phyloP scores from a whole-genome alignment of 2,329 filamentous ascomycete genomes.

The Ophioceras dolichostomum region DNA sequence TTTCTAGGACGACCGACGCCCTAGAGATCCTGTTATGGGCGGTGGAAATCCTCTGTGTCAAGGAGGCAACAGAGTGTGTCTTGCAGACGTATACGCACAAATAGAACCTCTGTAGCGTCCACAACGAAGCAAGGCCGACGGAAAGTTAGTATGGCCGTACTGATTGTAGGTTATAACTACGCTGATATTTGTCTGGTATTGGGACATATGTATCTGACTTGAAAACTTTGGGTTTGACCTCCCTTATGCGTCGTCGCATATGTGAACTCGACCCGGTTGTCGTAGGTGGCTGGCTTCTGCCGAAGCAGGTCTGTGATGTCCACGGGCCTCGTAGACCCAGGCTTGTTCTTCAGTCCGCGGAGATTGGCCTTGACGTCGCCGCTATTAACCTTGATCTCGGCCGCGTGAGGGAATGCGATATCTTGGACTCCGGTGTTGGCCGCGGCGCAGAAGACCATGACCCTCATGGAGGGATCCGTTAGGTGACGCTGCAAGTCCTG shows the following conservation, averaged over 20 bases:
- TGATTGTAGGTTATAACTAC: too few species aligned
- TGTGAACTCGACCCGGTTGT: conserved; percentile 71
- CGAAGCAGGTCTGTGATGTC: conserved; percentile 75
- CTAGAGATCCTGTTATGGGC: conserved; percentile 68
- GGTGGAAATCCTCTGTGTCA: conserved; percentile 54
- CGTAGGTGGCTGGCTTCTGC: conserved; percentile 53
- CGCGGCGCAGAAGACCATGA: conserved; percentile 75
- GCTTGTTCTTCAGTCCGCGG: conserved; percentile 89
- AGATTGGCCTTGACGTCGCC: conserved; percentile 87
- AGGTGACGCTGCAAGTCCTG: conserved; percentile 42
- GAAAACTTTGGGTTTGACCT: conserved; percentile 7
- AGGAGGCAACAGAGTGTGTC: conserved; percentile 55
- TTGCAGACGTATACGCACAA: conserved; percentile 66
- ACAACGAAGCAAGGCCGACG: not conserved
- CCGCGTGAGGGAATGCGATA: conserved; percentile 81
- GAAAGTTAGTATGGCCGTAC: too few species aligned
- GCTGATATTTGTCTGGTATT: too few species aligned
- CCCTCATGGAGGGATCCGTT: conserved; percentile 47
- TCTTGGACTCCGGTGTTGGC: conserved; percentile 56
- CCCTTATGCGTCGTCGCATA: conserved; percentile 88
- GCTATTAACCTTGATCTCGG: conserved; percentile 82
- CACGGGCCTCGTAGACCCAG: conserved; percentile 84
- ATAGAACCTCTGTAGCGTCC: conserved; percentile 49
- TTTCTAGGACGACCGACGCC: conserved; percentile 69
- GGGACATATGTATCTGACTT: conserved; percentile 10